phyloP scores from a whole-genome alignment of 2,329 filamentous ascomycete species.

The Epichloe baconii region DNA sequence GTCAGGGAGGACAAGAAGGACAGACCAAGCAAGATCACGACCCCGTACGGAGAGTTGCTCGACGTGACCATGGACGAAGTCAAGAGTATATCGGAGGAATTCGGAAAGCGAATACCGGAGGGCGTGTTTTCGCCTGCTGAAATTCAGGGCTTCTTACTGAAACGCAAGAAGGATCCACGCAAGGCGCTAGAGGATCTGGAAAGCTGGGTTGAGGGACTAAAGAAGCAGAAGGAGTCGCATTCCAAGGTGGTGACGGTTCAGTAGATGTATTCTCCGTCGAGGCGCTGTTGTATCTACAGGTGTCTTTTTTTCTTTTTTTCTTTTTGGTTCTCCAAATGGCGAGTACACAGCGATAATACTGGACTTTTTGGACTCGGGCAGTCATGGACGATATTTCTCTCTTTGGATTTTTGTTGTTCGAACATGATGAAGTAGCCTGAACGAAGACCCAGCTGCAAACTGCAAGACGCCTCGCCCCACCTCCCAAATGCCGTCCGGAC shows the following conservation, averaged over 20 bases:
- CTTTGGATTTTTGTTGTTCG: no score
- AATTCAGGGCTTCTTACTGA: conserved; percentile 52
- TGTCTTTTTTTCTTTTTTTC: no score
- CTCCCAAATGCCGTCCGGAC: no score
- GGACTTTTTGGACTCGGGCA: no score
- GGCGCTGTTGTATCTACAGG: no score
- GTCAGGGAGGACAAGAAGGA: neutral
- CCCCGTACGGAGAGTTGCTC: conserved; percentile 9
- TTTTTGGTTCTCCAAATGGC: no score
- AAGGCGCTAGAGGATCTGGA: conserved; percentile 40
- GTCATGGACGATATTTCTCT: no score
- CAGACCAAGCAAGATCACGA: neutral
- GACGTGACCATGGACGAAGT: conserved; percentile 28
- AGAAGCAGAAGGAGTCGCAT: conserved; percentile 36
- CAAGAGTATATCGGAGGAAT: conserved; percentile 30
- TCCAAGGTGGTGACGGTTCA: conserved; percentile 37
- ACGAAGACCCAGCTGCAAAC: no score
- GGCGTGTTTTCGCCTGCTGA: conserved; percentile 44
- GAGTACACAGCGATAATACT: no score
- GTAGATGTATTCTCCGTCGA: neutral
- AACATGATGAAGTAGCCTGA: no score
- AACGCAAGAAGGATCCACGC: conserved; percentile 44
- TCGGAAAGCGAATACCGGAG: conserved; percentile 40
- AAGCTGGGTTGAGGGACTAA: conserved; percentile 38
- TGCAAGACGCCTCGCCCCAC: no score